These are phyloP conservation scores for Chrysosporium queenslandicum DNA, from an alignment of 2,329 filamentous ascomycete species.

Conservation along the genomic window DNA sequence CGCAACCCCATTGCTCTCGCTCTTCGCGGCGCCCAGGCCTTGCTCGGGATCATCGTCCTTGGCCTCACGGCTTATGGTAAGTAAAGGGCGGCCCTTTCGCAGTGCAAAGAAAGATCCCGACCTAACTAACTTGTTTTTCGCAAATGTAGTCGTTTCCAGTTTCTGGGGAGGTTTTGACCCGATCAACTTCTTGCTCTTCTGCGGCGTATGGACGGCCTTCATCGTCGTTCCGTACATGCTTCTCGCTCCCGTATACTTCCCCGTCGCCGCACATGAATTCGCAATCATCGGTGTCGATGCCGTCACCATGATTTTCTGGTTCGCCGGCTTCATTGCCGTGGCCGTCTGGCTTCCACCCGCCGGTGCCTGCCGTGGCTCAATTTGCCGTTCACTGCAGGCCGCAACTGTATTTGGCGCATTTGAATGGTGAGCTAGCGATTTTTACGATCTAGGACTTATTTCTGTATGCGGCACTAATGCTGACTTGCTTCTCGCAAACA, in stretches of 20 bases:
- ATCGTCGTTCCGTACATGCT: slow-evolving; percentile 58
- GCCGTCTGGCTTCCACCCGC: slow-evolving; percentile 54
- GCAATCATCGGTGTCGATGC: slow-evolving; percentile 58
- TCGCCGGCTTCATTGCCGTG: slow-evolving; percentile 70
- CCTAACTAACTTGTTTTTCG: slow-evolving; percentile 24
- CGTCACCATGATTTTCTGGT: slow-evolving; percentile 79
- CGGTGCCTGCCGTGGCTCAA: slow-evolving; percentile 41
- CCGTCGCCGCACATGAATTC: slow-evolving; percentile 52
- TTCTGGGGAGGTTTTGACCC: slow-evolving; percentile 43
- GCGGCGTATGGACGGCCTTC: slow-evolving; percentile 64
- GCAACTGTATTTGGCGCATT: slow-evolving; percentile 41
- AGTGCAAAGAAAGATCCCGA: no score
- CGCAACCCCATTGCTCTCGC: slow-evolving; percentile 13
- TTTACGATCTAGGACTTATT: no score
- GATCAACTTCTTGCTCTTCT: slow-evolving; percentile 72
- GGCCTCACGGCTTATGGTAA: slow-evolving; percentile 64
- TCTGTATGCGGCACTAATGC: no score
- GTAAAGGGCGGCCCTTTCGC: slow-evolving; percentile 19
- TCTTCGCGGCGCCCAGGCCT: slow-evolving; percentile 54
- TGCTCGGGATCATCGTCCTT: slow-evolving; percentile 64
- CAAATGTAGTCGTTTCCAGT: slow-evolving; percentile 28
- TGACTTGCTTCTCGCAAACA: slow-evolving; percentile 23
- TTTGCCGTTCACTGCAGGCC: slow-evolving; percentile 51
- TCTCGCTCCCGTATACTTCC: slow-evolving; percentile 54
- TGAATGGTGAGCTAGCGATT: slow-evolving; percentile 41